phyloP scores from a whole-genome alignment of 2,329 filamentous ascomycete species.

The Aspergillus brunneoviolaceus region DNA sequence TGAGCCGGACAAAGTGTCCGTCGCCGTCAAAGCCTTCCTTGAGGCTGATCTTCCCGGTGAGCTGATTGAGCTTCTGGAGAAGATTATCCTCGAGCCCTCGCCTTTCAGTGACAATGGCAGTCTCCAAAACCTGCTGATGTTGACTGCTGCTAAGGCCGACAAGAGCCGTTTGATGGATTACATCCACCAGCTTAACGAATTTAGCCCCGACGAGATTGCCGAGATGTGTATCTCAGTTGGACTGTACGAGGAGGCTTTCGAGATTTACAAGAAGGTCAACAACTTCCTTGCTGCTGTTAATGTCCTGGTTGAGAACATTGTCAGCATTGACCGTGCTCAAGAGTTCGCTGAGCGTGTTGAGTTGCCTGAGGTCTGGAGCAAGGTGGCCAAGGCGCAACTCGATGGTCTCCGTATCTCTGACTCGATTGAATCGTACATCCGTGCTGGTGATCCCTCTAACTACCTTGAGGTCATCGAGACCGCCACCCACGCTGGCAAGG shows the following conservation, averaged over 20 bases:
- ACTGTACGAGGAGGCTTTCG: conserved; percentile 93
- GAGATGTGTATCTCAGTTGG: conserved; percentile 91
- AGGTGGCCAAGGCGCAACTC: conserved; percentile 95
- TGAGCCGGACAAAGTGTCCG: conserved; percentile 90
- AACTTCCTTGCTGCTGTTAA: conserved; percentile 84
- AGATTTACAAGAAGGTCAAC: conserved; percentile 97
- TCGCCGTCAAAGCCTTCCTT: conserved; percentile 91
- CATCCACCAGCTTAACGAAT: conserved; percentile 85
- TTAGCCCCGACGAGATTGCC: conserved; percentile 89
- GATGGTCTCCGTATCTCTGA: conserved; percentile 92
- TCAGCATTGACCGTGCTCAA: conserved; percentile 96
- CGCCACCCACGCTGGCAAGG: conserved; percentile 91
- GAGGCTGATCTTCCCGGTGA: conserved; percentile 87
- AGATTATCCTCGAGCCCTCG: conserved; percentile 99
- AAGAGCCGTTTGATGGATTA: conserved; percentile 95
- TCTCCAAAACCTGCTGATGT: conserved; percentile 91
- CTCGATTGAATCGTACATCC: conserved; percentile 95
- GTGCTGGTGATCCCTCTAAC: conserved; percentile 88
- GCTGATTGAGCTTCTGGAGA: conserved; percentile 95
- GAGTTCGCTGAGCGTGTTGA: conserved; percentile 95
- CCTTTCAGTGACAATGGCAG: conserved; percentile 97
- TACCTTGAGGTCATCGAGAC: conserved; percentile 96
- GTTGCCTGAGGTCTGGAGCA: conserved; percentile 93
- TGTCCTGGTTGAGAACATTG: conserved; percentile 92
- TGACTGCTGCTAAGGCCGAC: conserved; percentile 95